Evolutionary conservation across 2,329 filamentous ascomycete genomes (phyloP).

Genomic region (Cladophialophora bantiana): DNA sequence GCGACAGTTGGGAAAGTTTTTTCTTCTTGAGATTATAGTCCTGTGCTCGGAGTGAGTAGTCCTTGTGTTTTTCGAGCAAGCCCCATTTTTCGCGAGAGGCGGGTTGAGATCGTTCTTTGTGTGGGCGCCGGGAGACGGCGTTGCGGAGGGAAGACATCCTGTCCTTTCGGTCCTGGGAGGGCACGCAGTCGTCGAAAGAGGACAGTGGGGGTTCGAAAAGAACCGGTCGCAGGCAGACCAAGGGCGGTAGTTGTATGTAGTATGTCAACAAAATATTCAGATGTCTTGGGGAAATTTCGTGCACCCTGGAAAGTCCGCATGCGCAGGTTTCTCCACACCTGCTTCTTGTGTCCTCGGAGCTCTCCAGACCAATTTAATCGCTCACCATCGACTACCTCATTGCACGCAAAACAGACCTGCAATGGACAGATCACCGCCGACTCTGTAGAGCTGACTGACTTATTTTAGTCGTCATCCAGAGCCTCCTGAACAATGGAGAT

Average conservation of each 20-base stretch:
- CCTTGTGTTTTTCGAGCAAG: constrained; percentile 94
- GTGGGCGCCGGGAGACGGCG: constrained; percentile 78
- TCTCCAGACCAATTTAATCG: constrained; percentile 12
- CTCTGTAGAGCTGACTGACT: neutral
- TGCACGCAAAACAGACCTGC: neutral
- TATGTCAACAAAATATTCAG: constrained; percentile 4
- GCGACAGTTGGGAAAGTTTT: constrained; percentile 64
- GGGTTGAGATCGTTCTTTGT: constrained; percentile 89
- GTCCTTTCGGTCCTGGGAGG: constrained; percentile 24
- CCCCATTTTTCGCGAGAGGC: constrained; percentile 84
- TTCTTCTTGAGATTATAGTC: constrained; percentile 69
- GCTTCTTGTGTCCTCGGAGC: constrained; percentile 1
- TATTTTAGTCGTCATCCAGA: neutral
- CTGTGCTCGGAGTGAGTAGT: constrained; percentile 70
- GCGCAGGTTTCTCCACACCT: constrained; percentile 18
- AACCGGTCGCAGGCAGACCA: neutral
- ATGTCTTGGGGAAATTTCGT: constrained; percentile 3
- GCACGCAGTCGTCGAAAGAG: neutral
- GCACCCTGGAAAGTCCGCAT: neutral
- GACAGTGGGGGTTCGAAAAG: neutral
- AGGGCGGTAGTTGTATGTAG: neutral
- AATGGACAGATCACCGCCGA: neutral
- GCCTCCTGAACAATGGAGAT: constrained; percentile 31
- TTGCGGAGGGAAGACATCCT: constrained; percentile 66
- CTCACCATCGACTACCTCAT: constrained; percentile 7